Evolutionary conservation across 2,329 filamentous ascomycete genomes (phyloP).

Genomic region (Trichophyton simii): DNA sequence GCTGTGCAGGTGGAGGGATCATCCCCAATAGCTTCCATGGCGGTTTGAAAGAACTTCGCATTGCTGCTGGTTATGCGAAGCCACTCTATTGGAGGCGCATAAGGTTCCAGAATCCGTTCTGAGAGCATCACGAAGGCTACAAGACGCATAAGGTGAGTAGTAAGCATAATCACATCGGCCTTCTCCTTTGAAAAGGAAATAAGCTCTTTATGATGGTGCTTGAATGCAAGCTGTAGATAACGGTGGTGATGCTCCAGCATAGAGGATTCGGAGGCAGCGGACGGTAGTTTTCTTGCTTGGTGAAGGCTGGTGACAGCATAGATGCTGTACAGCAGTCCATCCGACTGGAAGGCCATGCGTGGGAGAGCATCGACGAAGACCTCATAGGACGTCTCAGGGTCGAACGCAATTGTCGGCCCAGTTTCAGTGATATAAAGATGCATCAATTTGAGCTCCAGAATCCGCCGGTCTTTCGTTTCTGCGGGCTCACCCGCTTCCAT

Average conservation of each 20-base stretch:
- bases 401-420: slow-evolving; percentile 1
- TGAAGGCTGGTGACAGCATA: neutral
- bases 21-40: neutral
- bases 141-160: slow-evolving; percentile 1
- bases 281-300: neutral
- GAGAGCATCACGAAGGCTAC: slow-evolving; percentile 1
- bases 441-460: slow-evolving; percentile 2
- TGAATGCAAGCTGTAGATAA: neutral
- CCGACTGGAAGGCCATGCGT: neutral
- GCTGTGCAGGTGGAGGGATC: neutral
- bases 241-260: neutral
- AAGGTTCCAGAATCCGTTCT: neutral
- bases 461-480: neutral
- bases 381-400: neutral
- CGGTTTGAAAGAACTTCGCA: neutral
- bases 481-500: neutral
- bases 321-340: neutral
- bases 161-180: neutral
- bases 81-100: slow-evolving; percentile 1
- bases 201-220: neutral
- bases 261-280: neutral
- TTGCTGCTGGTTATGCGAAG: neutral
- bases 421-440: slow-evolving; percentile 3
- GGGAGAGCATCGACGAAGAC: neutral
- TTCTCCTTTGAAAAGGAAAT: neutral